Base-by-base conservation (phyloP, 495 filamentous ascomycete genomes). In the Antarctomyces pellizariae region DNA sequence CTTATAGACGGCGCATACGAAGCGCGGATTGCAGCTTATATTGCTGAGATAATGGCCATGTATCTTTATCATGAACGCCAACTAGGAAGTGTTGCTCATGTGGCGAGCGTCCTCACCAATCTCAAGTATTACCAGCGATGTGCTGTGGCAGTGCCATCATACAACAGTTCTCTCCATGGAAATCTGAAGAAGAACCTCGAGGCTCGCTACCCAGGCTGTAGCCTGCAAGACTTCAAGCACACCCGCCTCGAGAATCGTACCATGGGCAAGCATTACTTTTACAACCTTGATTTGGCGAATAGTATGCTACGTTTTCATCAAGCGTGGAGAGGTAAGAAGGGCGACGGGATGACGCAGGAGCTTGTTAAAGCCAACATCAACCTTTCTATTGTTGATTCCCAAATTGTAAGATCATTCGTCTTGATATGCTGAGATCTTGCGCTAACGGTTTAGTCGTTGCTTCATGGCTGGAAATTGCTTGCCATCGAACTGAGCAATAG, bases 1-100 rank as follows among this genome's bases (percentile, higher is more conserved):
- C 32, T 51, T 41, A 42, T 47, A 44, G 48, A 36, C 54, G 51
- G 56, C 57, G 28, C 57, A 28, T 48, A 67, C 36, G 59, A 74
- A 37, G 68, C 69, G 19, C 60, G 71, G 25, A 74, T 84, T 33
- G 75, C 76, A 4, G 72, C 79, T 10, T 70, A 75, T 32, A 65
- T 86, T 31, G 75, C 76, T 10, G 76, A 91, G 38, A 70, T 90
- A 25, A 66, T 91, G 22, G 71, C 84, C n/a, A 79, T 95, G 54
- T 78, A 84, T 46, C 48, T 91, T 11, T 83, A 91, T 46, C 67
- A 75, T 25, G 54, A 69, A 11, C 72, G 76, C 18, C 75, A 89
- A 43, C 56, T 67, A 26, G 63, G 66, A n/a, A 61, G 71, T 38
- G 52, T 54, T 5, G 50, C 57, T n/a, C 31, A 24, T 1, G 55